Conservation (phyloP, 352 stramenopile species). For the Phytophthora sansomeana region DNA sequence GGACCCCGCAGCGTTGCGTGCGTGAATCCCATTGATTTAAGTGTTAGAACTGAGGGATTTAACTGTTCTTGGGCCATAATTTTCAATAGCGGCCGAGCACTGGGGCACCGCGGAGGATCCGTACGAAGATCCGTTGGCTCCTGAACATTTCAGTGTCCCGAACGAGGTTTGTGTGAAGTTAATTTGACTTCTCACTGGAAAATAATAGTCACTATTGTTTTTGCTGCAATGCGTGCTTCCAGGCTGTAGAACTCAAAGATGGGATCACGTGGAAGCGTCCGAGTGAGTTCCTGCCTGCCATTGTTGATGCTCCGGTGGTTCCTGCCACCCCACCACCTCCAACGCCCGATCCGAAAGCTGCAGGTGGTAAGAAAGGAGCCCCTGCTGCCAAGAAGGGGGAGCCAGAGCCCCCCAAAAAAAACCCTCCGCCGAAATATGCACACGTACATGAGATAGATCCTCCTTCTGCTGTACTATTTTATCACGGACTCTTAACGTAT, state of each 20-base stretch:
- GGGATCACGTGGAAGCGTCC: conserved; percentile 71
- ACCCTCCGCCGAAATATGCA: conserved; percentile 48
- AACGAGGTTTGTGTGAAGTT: conserved; percentile 24
- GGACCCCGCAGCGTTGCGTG: conserved; percentile 32
- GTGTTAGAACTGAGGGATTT: neutral
- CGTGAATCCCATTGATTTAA: neutral
- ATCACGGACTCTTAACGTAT: neutral
- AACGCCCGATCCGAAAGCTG: conserved; percentile 41
- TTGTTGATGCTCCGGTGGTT: conserved; percentile 42
- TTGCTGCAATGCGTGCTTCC: neutral
- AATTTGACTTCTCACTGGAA: neutral
- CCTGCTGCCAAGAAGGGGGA: conserved; percentile 39
- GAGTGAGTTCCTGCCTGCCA: conserved; percentile 59
- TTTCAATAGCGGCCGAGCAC: conserved; percentile 45
- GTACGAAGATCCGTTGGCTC: conserved; percentile 54
- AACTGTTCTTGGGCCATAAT: neutral
- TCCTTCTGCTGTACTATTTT: neutral
- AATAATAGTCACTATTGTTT: neutral
- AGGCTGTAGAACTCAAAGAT: neutral
- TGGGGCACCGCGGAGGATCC: conserved; percentile 53
- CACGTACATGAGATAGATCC: conserved; percentile 36
- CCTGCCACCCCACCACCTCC: conserved; percentile 16
- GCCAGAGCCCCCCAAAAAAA: conserved; percentile 53
- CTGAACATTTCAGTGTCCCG: conserved; percentile 37
- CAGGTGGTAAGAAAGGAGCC: conserved; percentile 38